A percentile compares a stretch with the other conserved stretches of the same genome.
Conservation (phyloP, 1,139 yeast species). For the Arxiozyma heterogenica region DNA sequence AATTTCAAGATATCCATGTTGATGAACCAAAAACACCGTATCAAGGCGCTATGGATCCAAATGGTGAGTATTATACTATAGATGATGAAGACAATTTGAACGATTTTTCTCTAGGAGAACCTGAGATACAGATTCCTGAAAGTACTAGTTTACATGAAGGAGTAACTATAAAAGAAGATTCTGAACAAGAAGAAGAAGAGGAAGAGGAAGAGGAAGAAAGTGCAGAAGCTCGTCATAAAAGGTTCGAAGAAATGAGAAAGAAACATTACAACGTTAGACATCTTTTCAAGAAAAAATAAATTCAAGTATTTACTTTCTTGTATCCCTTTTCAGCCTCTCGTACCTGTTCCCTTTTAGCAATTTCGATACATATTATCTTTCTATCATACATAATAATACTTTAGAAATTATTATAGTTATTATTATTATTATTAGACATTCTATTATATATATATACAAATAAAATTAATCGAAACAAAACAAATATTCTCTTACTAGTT, state of each 20-base stretch:
- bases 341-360: too few species aligned
- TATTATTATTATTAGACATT: background rate
- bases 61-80: constrained; percentile 72
- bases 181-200: constrained; percentile 13
- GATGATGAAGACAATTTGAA: constrained; percentile 53
- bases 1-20: constrained; percentile 40
- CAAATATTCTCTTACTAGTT: background rate
- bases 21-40: constrained; percentile 98
- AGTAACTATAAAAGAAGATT: constrained; percentile 13
- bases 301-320: too few species aligned
- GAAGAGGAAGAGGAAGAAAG: constrained; percentile 41
- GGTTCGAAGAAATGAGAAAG: constrained; percentile 69
- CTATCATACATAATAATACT: too few species aligned
- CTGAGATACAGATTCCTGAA: constrained; percentile 30
- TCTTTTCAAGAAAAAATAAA: constrained; percentile 32
- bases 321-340: too few species aligned
- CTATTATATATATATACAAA: background rate
- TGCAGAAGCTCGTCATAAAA: constrained; percentile 54
- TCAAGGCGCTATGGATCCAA: constrained; percentile 84
- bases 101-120: constrained; percentile 48
- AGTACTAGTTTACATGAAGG: background rate
- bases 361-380: too few species aligned
- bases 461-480: too few species aligned
- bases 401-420: too few species aligned
- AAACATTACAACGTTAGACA: constrained; percentile 70